Evolutionary conservation across 805 yeast genomes (phyloP).

Genomic region (Saccharomycopsis malanga): DNA sequence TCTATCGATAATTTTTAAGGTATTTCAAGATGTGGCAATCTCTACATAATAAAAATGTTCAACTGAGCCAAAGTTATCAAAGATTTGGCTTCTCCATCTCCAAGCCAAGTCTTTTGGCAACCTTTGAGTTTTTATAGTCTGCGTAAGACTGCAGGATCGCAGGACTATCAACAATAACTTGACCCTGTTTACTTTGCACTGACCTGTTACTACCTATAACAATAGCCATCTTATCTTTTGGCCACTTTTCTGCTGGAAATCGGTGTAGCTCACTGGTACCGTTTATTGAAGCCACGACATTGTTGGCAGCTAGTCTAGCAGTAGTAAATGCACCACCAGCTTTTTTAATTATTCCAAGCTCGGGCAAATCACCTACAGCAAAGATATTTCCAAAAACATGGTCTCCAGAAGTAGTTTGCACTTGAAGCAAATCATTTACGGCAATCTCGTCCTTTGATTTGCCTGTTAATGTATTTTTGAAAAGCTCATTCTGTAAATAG

Average conservation of each 20-base stretch:
- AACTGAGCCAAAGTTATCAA: too few relatives aligned
- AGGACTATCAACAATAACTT: slow-evolving; percentile 10
- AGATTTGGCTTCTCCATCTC: too few relatives aligned
- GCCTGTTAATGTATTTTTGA: slow-evolving; percentile 25
- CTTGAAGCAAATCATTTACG: slow-evolving; percentile 26
- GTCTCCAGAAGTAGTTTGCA: slow-evolving; percentile 8
- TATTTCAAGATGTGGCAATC: too few relatives aligned
- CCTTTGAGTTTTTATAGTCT: slow-evolving; percentile 15
- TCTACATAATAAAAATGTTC: too few relatives aligned
- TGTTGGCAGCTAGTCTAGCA: slow-evolving; percentile 27
- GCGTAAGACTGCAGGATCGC: slow-evolving; percentile 1
- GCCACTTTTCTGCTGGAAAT: slow-evolving; percentile 4
- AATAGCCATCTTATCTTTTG: slow-evolving; percentile 19
- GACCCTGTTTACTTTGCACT: slow-evolving; percentile 9
- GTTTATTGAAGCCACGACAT: slow-evolving; percentile 22
- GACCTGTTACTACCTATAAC: slow-evolving; percentile 13
- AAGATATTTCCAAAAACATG: slow-evolving; percentile 27
- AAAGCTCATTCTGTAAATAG: slow-evolving; percentile 24
- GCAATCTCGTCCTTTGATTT: slow-evolving; percentile 23
- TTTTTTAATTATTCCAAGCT: slow-evolving; percentile 33
- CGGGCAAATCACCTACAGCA: slow-evolving; percentile 33
- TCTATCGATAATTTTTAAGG: too few relatives aligned
- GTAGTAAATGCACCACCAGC: slow-evolving; percentile 34
- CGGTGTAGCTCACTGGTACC: not conserved
- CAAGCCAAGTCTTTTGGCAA: slow-evolving; percentile 1